Evolutionary conservation across 2,329 filamentous ascomycete genomes (phyloP).

Genomic region (Clarireedia paspali): DNA sequence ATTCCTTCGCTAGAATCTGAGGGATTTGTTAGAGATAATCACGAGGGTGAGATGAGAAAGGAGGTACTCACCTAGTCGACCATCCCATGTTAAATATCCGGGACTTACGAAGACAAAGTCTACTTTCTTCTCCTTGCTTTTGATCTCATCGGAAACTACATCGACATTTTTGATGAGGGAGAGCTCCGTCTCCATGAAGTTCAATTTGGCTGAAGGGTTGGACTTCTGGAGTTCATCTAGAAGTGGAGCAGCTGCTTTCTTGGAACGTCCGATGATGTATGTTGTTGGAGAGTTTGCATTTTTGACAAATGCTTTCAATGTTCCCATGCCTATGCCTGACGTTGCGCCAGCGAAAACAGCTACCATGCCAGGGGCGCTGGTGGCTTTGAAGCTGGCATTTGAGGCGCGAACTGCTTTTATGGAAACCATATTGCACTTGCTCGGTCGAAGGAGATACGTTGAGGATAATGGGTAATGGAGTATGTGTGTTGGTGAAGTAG

Average conservation of each 20-base stretch:
- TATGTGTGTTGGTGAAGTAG: too few relatives aligned
- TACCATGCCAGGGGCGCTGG: constrained; percentile 31
- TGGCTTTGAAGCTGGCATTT: constrained; percentile 30
- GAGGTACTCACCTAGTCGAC: constrained; percentile 18
- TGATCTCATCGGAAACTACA: constrained; percentile 38
- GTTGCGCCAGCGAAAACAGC: constrained; percentile 48
- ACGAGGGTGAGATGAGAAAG: too few relatives aligned
- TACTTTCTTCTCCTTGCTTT: constrained; percentile 34
- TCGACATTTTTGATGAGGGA: constrained; percentile 45
- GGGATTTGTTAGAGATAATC: constrained; percentile 5
- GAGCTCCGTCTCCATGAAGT: constrained; percentile 43
- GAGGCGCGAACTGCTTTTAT: constrained; percentile 31
- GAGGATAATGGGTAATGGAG: neutral
- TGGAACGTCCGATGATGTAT: constrained; percentile 46
- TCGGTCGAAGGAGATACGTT: neutral
- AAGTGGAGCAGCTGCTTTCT: constrained; percentile 25
- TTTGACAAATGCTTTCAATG: constrained; percentile 39
- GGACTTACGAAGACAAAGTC: constrained; percentile 41
- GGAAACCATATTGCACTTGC: constrained; percentile 23
- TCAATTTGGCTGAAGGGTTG: constrained; percentile 37
- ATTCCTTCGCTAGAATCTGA: constrained; percentile 50
- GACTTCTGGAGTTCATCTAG: constrained; percentile 34
- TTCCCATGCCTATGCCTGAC: constrained; percentile 44
- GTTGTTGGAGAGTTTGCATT: constrained; percentile 35
- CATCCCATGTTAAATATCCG: constrained; percentile 30